Evolutionary conservation across 768 basidiomycete species (phyloP).

Genomic region (Roridomyces roridus): DNA sequence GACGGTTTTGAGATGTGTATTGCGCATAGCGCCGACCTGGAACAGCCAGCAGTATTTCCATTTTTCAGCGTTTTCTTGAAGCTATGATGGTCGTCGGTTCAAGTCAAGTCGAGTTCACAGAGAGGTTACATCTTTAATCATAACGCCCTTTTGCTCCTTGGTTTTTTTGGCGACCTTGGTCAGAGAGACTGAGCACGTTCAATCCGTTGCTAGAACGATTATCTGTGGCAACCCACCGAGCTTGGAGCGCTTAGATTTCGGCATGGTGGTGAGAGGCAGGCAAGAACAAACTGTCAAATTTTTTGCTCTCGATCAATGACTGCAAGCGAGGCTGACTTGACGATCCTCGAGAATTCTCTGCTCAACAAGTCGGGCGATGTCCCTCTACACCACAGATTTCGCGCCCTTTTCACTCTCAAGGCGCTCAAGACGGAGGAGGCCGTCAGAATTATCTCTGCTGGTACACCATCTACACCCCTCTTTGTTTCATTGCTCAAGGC

Average conservation of each 20-base stretch:
- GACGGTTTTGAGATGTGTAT: slow-evolving; percentile 92
- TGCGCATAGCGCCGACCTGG: slow-evolving; percentile 94
- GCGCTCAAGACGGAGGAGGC: slow-evolving; percentile 80
- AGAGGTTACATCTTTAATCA: slow-evolving; percentile 77
- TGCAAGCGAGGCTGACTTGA: slow-evolving; percentile 57
- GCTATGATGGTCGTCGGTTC: slow-evolving; percentile 44
- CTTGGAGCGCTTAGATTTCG: slow-evolving; percentile 88
- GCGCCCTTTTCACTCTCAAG: slow-evolving; percentile 93
- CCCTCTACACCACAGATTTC: slow-evolving; percentile 85
- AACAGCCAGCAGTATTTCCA: slow-evolving; percentile 97
- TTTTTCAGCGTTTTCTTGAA: slow-evolving; percentile 85
- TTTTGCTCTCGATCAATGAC: slow-evolving; percentile 32
- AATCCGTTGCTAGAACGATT: slow-evolving; percentile 12
- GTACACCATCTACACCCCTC: slow-evolving; percentile 40
- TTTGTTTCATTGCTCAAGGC: slow-evolving; percentile 1
- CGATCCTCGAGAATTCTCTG: slow-evolving; percentile 72
- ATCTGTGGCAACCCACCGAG: slow-evolving; percentile 62
- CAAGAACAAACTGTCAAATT: slow-evolving; percentile 49
- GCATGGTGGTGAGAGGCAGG: slow-evolving; percentile 60
- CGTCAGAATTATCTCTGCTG: slow-evolving; percentile 84
- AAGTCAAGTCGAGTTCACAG: background rate
- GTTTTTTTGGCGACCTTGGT: slow-evolving; percentile 96
- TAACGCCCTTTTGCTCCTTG: slow-evolving; percentile 83
- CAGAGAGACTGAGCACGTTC: slow-evolving; percentile 70
- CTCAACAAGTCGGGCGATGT: slow-evolving; percentile 78